Conservation (phyloP, 371 early-diverging fungal species). For the Rhizopus stolonifer region DNA sequence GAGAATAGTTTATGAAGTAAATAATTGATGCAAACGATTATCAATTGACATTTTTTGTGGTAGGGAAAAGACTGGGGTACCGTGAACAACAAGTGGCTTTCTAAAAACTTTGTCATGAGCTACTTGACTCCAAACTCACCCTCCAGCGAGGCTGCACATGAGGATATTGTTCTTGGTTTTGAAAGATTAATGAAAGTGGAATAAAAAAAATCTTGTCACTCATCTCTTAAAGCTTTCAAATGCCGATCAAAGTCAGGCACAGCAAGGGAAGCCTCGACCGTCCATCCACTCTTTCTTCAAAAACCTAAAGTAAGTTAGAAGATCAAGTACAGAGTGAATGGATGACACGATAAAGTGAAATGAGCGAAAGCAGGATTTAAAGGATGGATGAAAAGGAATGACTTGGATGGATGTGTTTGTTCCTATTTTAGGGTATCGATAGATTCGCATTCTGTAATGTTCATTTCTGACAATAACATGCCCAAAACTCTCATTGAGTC, state of each 20-base stretch:
- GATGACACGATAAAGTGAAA: not conserved
- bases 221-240: conserved; percentile 31
- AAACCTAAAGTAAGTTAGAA: conserved; percentile 1
- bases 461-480: not conserved
- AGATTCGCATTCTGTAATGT: not conserved
- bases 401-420: not conserved
- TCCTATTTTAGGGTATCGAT: not conserved
- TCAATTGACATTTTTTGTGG: not conserved
- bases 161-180: conserved; percentile 24
- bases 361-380: not conserved
- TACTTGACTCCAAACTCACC: conserved; percentile 61
- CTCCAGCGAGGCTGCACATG: conserved; percentile 44
- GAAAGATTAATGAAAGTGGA: conserved; percentile 16
- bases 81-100: conserved; percentile 59
- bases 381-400: not conserved
- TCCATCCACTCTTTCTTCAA: conserved; percentile 2
- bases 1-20: conserved; percentile 59
- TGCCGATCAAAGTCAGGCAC: conserved; percentile 21
- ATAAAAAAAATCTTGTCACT: not conserved
- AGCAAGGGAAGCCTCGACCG: not conserved
- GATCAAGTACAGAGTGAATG: not conserved
- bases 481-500: not conserved
- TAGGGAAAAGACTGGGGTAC: conserved; percentile 58
- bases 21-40: not conserved
- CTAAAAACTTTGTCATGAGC: conserved; percentile 62